phyloP scores from a whole-genome alignment of 1,284 basidiomycete species.

The Fomitopsis betulina region DNA sequence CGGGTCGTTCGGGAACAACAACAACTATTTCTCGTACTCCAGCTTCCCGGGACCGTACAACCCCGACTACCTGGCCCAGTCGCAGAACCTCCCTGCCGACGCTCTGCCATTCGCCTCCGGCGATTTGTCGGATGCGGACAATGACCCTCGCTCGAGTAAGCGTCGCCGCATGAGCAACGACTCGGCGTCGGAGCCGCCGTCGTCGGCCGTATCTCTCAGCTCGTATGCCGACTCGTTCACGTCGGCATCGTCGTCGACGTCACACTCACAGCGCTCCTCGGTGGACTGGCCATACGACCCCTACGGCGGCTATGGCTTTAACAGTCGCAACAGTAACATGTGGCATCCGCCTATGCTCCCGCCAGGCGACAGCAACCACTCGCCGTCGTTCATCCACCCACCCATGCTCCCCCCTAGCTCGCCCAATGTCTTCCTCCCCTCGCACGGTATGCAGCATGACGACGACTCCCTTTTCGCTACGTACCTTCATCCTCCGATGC shows the following conservation, averaged over 20 bases:
- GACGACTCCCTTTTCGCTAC: slow-evolving; percentile 47
- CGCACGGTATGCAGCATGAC: slow-evolving; percentile 32
- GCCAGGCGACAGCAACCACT: slow-evolving; percentile 33
- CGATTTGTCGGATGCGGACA: slow-evolving; percentile 38
- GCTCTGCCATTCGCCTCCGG: slow-evolving; percentile 43
- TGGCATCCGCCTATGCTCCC: slow-evolving; percentile 73
- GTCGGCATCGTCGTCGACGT: slow-evolving; percentile 34
- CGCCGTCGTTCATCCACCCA: slow-evolving; percentile 53
- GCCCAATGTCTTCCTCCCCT: slow-evolving; percentile 50
- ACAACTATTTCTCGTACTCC: slow-evolving; percentile 25
- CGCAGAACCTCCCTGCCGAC: slow-evolving; percentile 39
- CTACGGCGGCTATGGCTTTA: slow-evolving; percentile 33
- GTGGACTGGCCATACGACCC: slow-evolving; percentile 56
- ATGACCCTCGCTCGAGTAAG: slow-evolving; percentile 50
- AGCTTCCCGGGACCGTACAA: slow-evolving; percentile 67
- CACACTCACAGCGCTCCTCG: slow-evolving; percentile 45
- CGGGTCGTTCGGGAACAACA: slow-evolving; percentile 26
- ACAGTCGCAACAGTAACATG: slow-evolving; percentile 43
- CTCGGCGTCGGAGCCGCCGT: slow-evolving; percentile 49
- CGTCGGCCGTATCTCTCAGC: slow-evolving; percentile 36
- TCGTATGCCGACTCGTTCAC: slow-evolving; percentile 33
- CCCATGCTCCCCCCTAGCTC: slow-evolving; percentile 50
- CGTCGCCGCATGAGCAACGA: slow-evolving; percentile 70
- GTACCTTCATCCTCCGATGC: slow-evolving; percentile 57
- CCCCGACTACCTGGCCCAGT: slow-evolving; percentile 57